Evolutionary conservation across 2,329 filamentous ascomycete species (phyloP), one percentile per base, ranked within the genome.

Genomic region (Cyanodermella asteris): DNA sequence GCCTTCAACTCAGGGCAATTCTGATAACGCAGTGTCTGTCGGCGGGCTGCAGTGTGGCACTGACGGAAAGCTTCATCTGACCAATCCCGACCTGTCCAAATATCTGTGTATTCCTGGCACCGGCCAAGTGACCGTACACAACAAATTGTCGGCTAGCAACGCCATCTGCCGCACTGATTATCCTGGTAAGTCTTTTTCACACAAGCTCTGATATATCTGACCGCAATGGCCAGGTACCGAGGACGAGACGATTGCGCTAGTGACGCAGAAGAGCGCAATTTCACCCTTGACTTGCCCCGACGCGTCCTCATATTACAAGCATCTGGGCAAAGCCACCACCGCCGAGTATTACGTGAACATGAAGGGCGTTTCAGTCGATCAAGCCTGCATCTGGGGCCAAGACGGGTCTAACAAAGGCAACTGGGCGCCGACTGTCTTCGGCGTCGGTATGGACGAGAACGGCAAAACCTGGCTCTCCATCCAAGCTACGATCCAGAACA

Each of bases 331-430:
- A 47, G 39, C 54, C 25, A 94, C 87, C 26, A 82, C 78, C 23
- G 82, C 82, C 22, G 87, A 94, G 55, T 94, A 91, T 64, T 97
- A 97, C 47, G 64, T 94, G 52, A 94, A 94, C 64, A 75, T 75
- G 40, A 61, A 66, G 38, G 81, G 80, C 31, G 56, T 74, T 26
- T 39, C 51, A 11, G 53, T 68, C 30, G 46, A 67, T 35, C 51
- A 82, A 8, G 76, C 66, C 25, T 97, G 87, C 54, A 51, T 63
- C 30, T 94, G 87, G 87, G 56, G 64, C 25, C 59, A 59, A 12
- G 56, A 67, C 30, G 70, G 47, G 28, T 42, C 55, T 30, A 51
- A 58, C 34, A 47, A 59, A 29, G 70, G 87, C 36, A 93, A 97
- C 65, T 91, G 64, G 62, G 72, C 87, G 23, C 82, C 87, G 16